Base-by-base conservation (phyloP, 169 alveolate genomes). In the Cryptosporidium ryanae region DNA sequence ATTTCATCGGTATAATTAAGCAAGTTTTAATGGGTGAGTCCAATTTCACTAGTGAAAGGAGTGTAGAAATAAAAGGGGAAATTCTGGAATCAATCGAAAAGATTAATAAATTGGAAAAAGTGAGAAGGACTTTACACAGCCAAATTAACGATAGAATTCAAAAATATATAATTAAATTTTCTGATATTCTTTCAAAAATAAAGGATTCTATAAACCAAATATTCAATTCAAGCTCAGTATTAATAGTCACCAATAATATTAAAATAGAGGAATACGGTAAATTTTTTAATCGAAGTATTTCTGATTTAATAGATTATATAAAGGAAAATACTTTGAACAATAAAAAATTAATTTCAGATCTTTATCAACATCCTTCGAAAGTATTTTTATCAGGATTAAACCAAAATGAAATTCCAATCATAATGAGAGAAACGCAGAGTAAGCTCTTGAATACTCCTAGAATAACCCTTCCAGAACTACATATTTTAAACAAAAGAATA, bases 361-460 rank as follows among this genome's bases (percentile, higher is more conserved):
- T 76, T 1, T 76, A 76, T 59, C 76, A 76, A 13, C 87, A 55
- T 38, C 71, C 87, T 32, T 76, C 87, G 21, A 46, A 21, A 3
- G 27, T 59, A 21, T 57, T 67, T 59, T 31, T 38, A 2, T 18
- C 18, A 2, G 63, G 12, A n/a, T 44, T 12, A 23, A 61, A 25
- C 31, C 17, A 34, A 27, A 76, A 29, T 61, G 68, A 55, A 38
- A 21, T 43, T 4, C 76, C 55, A 38, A 76, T 76, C 3, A 25
- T 31, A 46, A 76, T 76, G 70, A 76, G 87, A 43, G 87, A 76
- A 29, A 15, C 87, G 2, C 64, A 76, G 46, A 44, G 49, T 32
- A 55, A 61, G 38, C 71, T 76, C 8, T 46, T 55, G 23, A 25
- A 38, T 55, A 43, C 87, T 23, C 87, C 61, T 1, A 68, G 55